These are phyloP conservation scores for Fusarium sp. DNA, from an alignment of 2,329 filamentous ascomycete species.

Conservation along the genomic window DNA sequence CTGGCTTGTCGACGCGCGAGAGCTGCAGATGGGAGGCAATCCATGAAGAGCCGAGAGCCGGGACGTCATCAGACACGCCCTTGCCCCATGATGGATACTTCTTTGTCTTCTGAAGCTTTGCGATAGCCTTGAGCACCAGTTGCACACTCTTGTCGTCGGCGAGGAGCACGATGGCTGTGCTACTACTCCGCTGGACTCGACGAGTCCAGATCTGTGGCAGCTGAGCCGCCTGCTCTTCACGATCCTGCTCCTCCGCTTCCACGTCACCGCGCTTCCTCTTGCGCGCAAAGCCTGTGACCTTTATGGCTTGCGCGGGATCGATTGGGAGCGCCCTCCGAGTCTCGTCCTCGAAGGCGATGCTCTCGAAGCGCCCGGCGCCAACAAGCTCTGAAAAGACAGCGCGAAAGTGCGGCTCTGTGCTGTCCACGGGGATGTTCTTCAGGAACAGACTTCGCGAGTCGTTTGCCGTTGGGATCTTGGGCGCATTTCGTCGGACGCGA, in stretches of 20 bases:
- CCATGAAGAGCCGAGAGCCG: constrained; percentile 68
- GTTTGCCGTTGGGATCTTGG: constrained; percentile 79
- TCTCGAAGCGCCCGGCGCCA: constrained; percentile 82
- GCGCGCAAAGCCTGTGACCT: constrained; percentile 51
- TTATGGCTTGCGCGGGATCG: constrained; percentile 62
- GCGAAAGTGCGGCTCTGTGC: constrained; percentile 81
- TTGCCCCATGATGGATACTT: constrained; percentile 77
- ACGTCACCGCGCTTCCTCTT: constrained; percentile 59
- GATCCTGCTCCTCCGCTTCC: constrained; percentile 66
- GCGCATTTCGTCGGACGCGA: constrained; percentile 86
- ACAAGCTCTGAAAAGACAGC: constrained; percentile 80
- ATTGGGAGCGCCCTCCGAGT: constrained; percentile 55
- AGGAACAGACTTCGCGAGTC: constrained; percentile 87
- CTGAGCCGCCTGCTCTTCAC: constrained; percentile 68
- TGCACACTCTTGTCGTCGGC: constrained; percentile 86
- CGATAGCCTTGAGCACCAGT: constrained; percentile 79
- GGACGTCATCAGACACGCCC: constrained; percentile 66
- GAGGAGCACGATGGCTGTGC: constrained; percentile 84
- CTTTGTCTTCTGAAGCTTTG: constrained; percentile 70
- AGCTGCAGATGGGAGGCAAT: constrained; percentile 76
- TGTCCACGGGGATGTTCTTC: constrained; percentile 89
- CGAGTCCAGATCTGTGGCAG: constrained; percentile 82
- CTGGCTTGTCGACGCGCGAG: constrained; percentile 74
- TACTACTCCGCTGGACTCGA: constrained; percentile 77
- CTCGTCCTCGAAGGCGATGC: constrained; percentile 78